Base-by-base conservation (phyloP, 495 filamentous ascomycete species). In the Pyrenopolyporus hunteri region DNA sequence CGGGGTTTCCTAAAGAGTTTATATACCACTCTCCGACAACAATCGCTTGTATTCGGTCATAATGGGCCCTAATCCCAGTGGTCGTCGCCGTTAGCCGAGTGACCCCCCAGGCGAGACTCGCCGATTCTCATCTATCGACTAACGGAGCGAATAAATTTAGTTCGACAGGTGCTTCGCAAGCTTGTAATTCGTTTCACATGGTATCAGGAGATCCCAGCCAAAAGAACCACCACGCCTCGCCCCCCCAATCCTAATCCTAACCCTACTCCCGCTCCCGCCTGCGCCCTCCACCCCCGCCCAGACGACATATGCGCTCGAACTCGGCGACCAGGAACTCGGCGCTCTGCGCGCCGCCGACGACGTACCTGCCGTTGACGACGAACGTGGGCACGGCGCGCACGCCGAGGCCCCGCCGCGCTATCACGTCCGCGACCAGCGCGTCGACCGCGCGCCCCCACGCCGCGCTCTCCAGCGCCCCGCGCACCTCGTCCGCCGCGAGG, bases 311-410 rank as follows among this genome's bases (percentile, higher is more conserved):
- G 53, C 69, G 67, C 61, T 79, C 79, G 65, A 83, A 80, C 46
- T 81, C 48, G 2, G 61, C 59, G 36, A 76, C 39, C 48, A 78
- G 77, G 0, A 78, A 74, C 7, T 52, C 69, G 22, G 59, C 49
- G 66, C 85, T 82, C 76, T 92, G 86, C 36, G 85, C 87, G 3
- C 90, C 89, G 20, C 87, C 85, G 49, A 92, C 77, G 39, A 82
- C 78, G 71, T 84, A 90, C 67, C 79, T 79, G 0, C 79, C 84
- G 63, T 92, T 85, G 14, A 93, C 74, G 11, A 84, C 83, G 61
- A 89, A 90, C 65, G 89, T 87, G 10, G 92, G 92, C 64, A 95
- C 91, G 0, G 89, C 92, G 39, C 72, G 79, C 29, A 95, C 83
- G 33, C 80, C 76, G 28, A 81, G 74, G 47, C 67, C 64, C 19